Evolutionary conservation across 1,139 yeast genomes (phyloP).

Genomic region (Saccharomycopsis crataegensis): DNA sequence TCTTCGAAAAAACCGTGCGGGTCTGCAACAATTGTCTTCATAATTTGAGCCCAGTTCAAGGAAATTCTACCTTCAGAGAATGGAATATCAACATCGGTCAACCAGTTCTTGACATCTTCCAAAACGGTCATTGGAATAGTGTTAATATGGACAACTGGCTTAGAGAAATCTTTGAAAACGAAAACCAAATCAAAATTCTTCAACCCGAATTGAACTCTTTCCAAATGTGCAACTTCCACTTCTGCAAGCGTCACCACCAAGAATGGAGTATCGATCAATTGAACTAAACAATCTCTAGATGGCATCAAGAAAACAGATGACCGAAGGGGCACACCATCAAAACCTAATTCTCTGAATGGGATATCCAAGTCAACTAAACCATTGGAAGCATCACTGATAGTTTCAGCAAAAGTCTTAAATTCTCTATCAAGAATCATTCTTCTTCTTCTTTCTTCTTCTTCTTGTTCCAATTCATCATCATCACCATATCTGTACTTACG

Average conservation of each 20-base stretch:
- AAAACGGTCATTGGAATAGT: constrained; percentile 90
- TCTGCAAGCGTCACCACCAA: constrained; percentile 86
- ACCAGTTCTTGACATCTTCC: constrained; percentile 93
- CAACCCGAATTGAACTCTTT: constrained; percentile 94
- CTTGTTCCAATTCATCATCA: constrained; percentile 97
- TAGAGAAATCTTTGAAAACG: constrained; percentile 83
- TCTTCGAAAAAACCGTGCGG: constrained; percentile 90
- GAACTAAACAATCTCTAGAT: constrained; percentile 92
- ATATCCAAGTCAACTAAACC: constrained; percentile 82
- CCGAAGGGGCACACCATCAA: constrained; percentile 95
- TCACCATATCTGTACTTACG: constrained; percentile 87
- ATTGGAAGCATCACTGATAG: constrained; percentile 79
- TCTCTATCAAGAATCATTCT: constrained; percentile 88
- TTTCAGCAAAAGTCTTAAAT: constrained; percentile 82
- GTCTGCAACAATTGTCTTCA: constrained; percentile 88
- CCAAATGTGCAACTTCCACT: constrained; percentile 90
- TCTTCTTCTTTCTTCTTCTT: constrained; percentile 94
- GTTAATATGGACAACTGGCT: constrained; percentile 86
- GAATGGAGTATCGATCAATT: constrained; percentile 91
- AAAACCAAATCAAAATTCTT: constrained; percentile 94
- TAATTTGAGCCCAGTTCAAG: constrained; percentile 91
- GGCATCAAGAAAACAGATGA: constrained; percentile 96
- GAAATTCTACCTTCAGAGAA: constrained; percentile 92
- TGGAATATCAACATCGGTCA: constrained; percentile 93
- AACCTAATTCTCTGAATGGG: constrained; percentile 94